These are phyloP conservation scores for Ceratobasidium sp. DNA, from an alignment of 1,284 basidiomycete species.

Conservation along the genomic window DNA sequence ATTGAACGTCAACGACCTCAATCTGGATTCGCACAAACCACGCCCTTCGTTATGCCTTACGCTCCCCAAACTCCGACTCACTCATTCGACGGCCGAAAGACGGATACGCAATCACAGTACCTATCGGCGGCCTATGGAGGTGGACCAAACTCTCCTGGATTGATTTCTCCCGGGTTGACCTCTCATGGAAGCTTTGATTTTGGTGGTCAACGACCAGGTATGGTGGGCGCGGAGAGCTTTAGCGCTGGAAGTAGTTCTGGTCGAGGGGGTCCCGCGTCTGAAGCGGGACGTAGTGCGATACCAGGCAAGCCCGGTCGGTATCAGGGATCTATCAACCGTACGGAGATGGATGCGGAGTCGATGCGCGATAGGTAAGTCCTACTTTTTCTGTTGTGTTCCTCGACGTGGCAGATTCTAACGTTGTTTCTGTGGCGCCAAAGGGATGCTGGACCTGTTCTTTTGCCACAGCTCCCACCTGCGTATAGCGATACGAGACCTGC, in stretches of 20 bases:
- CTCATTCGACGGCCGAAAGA: background rate
- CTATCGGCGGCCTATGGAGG: background rate
- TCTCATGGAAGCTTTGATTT: slow-evolving; percentile 30
- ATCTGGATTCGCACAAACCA: background rate
- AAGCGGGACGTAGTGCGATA: background rate
- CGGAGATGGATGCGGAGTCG: slow-evolving; percentile 49
- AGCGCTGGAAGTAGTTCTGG: slow-evolving; percentile 35
- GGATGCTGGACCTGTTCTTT: slow-evolving; percentile 12
- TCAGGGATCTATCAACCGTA: slow-evolving; percentile 24
- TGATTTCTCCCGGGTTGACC: slow-evolving; percentile 10
- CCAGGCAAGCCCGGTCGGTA: background rate
- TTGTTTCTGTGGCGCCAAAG: background rate
- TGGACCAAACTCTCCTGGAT: slow-evolving; percentile 8
- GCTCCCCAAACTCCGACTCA: slow-evolving; percentile 6
- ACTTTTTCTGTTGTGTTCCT: background rate
- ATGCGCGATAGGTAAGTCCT: slow-evolving; percentile 21
- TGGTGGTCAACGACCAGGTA: background rate
- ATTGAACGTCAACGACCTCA: background rate
- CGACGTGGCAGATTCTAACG: background rate
- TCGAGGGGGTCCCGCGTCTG: background rate
- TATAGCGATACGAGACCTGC: slow-evolving; percentile 5
- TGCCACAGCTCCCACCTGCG: slow-evolving; percentile 21
- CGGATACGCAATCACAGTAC: background rate
- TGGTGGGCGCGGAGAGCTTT: slow-evolving; percentile 13
- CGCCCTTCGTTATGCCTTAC: slow-evolving; percentile 29